Evolutionary conservation across 805 yeast genomes (phyloP), one percentile per base, ranked within the genome.

Genomic region (Candida rishiriensis): DNA sequence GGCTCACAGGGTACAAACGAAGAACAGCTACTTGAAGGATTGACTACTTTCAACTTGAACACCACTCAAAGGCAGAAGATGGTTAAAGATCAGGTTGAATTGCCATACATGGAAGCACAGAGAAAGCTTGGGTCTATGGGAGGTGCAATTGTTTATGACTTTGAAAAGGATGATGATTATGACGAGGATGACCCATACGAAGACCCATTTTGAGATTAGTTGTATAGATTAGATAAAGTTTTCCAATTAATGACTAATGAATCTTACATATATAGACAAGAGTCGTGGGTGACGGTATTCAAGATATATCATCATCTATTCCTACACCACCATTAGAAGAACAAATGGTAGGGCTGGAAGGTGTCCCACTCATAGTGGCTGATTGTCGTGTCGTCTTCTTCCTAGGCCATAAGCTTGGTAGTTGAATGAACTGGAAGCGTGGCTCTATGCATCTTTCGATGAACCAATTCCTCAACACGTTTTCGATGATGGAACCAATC

Each of bases 181-280:
- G 99, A 91, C 59, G 99, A 91, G 62, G 98, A 93, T 55, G 99
- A 91, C 64, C 97, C 98, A 0, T 91, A 83, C 58, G 99, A 91
- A 61, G 98, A 91, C 59, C 98, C 98, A 6, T 89, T 88, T 58
- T 89, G 64, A 63, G 12, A 11, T 29, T 26, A 8, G 7, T 28
- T 28, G n/a, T 32, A 16, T 6, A 35, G n/a, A n/a, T 26, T 32
- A 16, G 17, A 26, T 32, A 34, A 32, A 15, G 5, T 15, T 29
- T 29, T 21, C 26, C 4, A 21, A 21, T 5, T 21, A 21, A 21
- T 21, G 26, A 21, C 4, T 21, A 21, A 21, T 21, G 26, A 5
- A 7, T 21, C 7, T 21, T 21, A 14, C 38, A 21, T 26, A 31
- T 38, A 29, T 16, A 38, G 21, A 39, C 14, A 18, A 13, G 17